Evolutionary conservation across 768 basidiomycete genomes (phyloP).

Genomic region (Amanita phalloides): DNA sequence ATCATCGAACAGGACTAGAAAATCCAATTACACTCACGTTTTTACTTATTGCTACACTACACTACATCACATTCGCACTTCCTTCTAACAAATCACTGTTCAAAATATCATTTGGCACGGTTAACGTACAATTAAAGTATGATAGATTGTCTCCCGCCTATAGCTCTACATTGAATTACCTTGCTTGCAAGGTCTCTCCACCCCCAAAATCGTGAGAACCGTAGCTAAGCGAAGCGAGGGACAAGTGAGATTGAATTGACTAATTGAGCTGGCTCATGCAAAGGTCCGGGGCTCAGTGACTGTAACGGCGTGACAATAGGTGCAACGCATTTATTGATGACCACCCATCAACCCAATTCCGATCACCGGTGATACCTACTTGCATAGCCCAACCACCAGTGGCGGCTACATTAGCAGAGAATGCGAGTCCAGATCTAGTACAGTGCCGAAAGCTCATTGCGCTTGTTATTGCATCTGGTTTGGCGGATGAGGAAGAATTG

Average conservation of each 20-base stretch:
- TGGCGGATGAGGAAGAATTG: slow-evolving; percentile 1
- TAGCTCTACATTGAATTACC: slow-evolving; percentile 4
- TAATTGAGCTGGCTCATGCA: no score
- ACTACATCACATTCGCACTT: neutral
- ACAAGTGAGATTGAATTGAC: no score
- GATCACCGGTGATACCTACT: neutral
- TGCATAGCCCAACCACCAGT: neutral
- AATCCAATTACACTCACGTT: neutral
- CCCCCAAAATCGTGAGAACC: no score
- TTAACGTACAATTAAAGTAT: no score
- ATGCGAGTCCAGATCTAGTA: neutral
- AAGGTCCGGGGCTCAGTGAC: no score
- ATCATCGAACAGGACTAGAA: neutral
- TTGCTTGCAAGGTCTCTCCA: no score
- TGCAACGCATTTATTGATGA: no score
- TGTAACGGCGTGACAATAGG: no score
- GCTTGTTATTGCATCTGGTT: slow-evolving; percentile 5
- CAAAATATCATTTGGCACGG: neutral
- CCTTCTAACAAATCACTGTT: neutral
- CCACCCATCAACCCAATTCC: neutral
- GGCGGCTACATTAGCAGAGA: neutral
- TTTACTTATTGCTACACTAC: neutral
- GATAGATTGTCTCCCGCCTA: neutral
- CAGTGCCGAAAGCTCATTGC: slow-evolving; percentile 4
- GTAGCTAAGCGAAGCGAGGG: no score